phyloP scores from a whole-genome alignment of 371 early-diverging fungal genomes.

The Vairimorpha apis region DNA sequence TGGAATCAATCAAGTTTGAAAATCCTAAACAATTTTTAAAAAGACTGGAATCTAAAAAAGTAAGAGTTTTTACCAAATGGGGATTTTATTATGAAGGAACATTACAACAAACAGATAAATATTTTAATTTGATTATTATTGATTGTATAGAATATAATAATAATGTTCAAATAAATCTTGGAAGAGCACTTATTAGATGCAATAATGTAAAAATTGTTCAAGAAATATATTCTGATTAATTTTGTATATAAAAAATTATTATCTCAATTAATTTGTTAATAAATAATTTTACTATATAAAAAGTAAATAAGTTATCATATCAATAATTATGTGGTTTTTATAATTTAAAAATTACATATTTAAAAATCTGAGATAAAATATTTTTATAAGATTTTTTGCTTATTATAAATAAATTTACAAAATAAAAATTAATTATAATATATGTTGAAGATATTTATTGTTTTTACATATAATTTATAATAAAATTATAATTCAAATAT shows the following conservation, averaged over 20 bases:
- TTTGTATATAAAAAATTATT: too few relatives aligned
- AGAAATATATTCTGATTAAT: not conserved
- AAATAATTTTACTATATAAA: too few relatives aligned
- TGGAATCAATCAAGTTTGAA: too few relatives aligned
- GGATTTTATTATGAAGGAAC: constrained; percentile 43
- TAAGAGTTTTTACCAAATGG: constrained; percentile 50
- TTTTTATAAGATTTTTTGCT: not conserved
- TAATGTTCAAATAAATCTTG: constrained; percentile 4
- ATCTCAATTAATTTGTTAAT: too few relatives aligned
- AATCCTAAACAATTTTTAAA: constrained; percentile 54
- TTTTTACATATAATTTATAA: too few relatives aligned
- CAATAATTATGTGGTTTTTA: too few relatives aligned
- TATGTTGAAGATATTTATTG: too few relatives aligned
- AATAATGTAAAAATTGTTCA: constrained; percentile 50
- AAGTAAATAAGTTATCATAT: too few relatives aligned
- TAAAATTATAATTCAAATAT: too few relatives aligned
- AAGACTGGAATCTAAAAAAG: constrained; percentile 12
- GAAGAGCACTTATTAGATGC: constrained; percentile 44
- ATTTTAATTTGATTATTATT: constrained; percentile 47
- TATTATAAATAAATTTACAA: not conserved
- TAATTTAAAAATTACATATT: too few relatives aligned
- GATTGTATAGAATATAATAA: constrained; percentile 28
- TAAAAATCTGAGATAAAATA: not conserved
- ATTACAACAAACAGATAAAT: constrained; percentile 35
- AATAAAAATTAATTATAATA: too few relatives aligned